Evolutionary conservation across 306 rosid species (phyloP).

Genomic region (Quercus cerris): DNA sequence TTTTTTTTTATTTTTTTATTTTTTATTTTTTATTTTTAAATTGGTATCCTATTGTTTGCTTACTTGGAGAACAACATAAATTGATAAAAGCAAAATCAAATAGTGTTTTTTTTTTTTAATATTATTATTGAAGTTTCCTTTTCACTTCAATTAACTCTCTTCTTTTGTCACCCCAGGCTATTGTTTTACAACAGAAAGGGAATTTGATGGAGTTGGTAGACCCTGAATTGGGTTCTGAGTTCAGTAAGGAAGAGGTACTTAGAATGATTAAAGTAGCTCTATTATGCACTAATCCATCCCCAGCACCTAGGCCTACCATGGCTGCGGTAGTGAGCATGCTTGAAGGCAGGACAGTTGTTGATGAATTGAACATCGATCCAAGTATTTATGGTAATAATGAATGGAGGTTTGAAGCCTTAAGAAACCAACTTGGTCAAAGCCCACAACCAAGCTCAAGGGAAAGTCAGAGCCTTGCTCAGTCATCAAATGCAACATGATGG

Average conservation of each 20-base stretch:
- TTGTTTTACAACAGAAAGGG: conserved; percentile 28
- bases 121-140: neutral
- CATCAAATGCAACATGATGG: neutral
- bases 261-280: conserved; percentile 49
- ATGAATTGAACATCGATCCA: conserved; percentile 25
- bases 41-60: no score
- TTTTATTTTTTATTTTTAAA: no score
- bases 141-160: neutral
- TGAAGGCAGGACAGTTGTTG: conserved; percentile 40
- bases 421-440: conserved; percentile 1
- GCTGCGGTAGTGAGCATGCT: conserved; percentile 69
- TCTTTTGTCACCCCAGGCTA: neutral
- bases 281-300: conserved; percentile 40
- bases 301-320: conserved; percentile 54
- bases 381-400: conserved; percentile 34
- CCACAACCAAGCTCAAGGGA: neutral
- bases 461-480: neutral
- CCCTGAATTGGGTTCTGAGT: conserved; percentile 36
- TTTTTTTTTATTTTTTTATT: no score
- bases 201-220: conserved; percentile 51
- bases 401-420: conserved; percentile 34
- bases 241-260: conserved; percentile 38
- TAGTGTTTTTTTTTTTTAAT: no score
- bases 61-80: no score
- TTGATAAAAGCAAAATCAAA: no score